Base-by-base conservation (phyloP, 2,329 filamentous ascomycete genomes). In the Diplodia corticola region DNA sequence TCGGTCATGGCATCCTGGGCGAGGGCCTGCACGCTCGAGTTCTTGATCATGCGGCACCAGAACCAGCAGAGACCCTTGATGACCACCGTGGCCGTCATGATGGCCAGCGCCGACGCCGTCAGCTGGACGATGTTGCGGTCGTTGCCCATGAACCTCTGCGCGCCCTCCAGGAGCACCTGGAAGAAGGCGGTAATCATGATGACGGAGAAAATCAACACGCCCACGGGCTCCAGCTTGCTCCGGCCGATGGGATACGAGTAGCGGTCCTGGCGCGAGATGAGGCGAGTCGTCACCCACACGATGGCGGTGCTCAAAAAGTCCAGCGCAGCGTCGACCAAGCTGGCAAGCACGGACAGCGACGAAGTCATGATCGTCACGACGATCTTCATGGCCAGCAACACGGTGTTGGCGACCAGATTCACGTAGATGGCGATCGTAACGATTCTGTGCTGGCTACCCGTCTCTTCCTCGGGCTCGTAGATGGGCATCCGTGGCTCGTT, bases 351-450 rank as follows among this genome's bases (percentile, higher is more conserved):
- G 4, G 91, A 93, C 75, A 95, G 88, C 53, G 91, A 94, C 22
- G 88, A 91, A 0, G 93, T 92, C 61, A 92, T 86, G 37, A 92
- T 74, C 48, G 93, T 88, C 61, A 95, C 92, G 46, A 86, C 84
- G 60, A 93, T 86, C 76, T 97, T 96, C 68, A 91, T 87, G 6
- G 85, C 84, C 3, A 96, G 84, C 1, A 96, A 83, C 50, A 91
- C 80, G 2, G 87, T 82, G 74, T 97, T 97, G 67, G 92, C 93
- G 24, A 85, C 79, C 57, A 96, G 85, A 75, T 96, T 97, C 76
- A 96, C 80, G 76, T 93, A 94, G 72, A 98, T 95, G 49, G 94
- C 93, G 22, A 95, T 74, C n/a, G 88, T 90, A 57, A 97, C 92
- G 57, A 96, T 86, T 17, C 85, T 87, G 67, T 89, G 89, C 55